Percentiles rank a stretch among this genome's conserved stretches.
Conservation (phyloP, 768 basidiomycete species). For the Coprinopsis marcescibilis region DNA sequence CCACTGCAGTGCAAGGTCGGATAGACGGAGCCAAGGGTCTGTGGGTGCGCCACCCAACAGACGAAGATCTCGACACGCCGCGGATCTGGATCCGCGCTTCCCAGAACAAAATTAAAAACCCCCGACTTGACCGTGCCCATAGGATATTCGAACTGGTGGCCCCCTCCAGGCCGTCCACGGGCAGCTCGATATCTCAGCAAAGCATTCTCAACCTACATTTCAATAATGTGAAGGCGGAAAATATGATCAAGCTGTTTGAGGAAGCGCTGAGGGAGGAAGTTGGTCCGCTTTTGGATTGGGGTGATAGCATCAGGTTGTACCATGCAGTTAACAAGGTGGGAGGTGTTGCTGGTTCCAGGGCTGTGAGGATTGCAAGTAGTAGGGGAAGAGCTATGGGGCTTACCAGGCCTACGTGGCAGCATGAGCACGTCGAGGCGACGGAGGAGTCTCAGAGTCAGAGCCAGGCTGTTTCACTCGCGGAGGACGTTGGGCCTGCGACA, state of each 20-base stretch:
- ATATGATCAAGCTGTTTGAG: conserved; percentile 44
- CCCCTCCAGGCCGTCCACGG: conserved; percentile 36
- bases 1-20: conserved; percentile 57
- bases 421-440: conserved; percentile 28
- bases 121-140: conserved; percentile 35
- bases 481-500: conserved; percentile 12
- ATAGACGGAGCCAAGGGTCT: conserved; percentile 57
- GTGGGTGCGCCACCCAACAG: conserved; percentile 48
- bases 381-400: conserved; percentile 58
- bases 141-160: conserved; percentile 59
- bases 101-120: conserved; percentile 53
- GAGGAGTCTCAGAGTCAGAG: conserved; percentile 20
- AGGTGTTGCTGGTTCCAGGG: conserved; percentile 35
- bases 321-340: conserved; percentile 44
- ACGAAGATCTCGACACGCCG: conserved; percentile 33
- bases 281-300: conserved; percentile 48
- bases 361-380: conserved; percentile 40
- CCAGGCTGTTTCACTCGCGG: no score
- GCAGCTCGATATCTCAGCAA: conserved; percentile 45
- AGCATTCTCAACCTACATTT: conserved; percentile 54
- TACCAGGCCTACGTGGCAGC: conserved; percentile 30
- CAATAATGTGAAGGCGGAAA: conserved; percentile 45
- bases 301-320: conserved; percentile 45
- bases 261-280: conserved; percentile 45
- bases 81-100: conserved; percentile 60